Base-by-base conservation (phyloP, 2,329 filamentous ascomycete species). In the Uncinocarpus reesii region DNA sequence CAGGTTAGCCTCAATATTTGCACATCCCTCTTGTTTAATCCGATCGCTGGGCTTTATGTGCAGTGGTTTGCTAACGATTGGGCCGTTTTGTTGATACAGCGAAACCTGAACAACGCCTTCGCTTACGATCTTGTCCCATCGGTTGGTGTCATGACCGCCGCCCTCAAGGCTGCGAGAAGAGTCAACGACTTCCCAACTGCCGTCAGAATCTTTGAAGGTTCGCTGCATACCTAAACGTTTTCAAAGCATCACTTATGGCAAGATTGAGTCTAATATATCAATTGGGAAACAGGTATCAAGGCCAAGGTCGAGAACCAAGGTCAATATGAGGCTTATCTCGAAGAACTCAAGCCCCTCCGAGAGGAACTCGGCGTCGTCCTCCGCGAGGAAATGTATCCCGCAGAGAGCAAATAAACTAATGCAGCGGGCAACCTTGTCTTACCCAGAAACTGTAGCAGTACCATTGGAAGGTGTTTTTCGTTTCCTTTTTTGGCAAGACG, bases 101-200 rank as follows among this genome's bases (percentile, higher is more conserved):
- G 88, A 71, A 95, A 95, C 77, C 78, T 95, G 66, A 98, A 98
- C 83, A 98, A 98, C 76, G 90, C 88, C 68, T 98, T 98, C 74
- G 92, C 92, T 66, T 98, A 98, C 83, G 92, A 98, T 82, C 84
- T 98, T 64, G 92, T 98, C 58, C 92, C 93, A 65, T 92, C 90
- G 37, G 82, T 90, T 56, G 81, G 86, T 60, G 92, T 98, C 66
- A 79, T 95, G 70, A 80, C 80, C 62, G 89, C 92, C 62, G 92
- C 92, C 56, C 80, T 98, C 62, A 88, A 84, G 73, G 92, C 92
- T 61, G 92, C 92, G 59, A 80, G 92, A 70, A 80, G 92, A 70
- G 92, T 98, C 67, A 95, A 98, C 72, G 92, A 98, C 77, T 96
- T 83, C 76, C 92, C 92, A 58, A 98, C 92, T 57, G 92, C 92